Base-by-base conservation (phyloP, 306 rosid genomes). In the Citrullus mucosospermus region DNA sequence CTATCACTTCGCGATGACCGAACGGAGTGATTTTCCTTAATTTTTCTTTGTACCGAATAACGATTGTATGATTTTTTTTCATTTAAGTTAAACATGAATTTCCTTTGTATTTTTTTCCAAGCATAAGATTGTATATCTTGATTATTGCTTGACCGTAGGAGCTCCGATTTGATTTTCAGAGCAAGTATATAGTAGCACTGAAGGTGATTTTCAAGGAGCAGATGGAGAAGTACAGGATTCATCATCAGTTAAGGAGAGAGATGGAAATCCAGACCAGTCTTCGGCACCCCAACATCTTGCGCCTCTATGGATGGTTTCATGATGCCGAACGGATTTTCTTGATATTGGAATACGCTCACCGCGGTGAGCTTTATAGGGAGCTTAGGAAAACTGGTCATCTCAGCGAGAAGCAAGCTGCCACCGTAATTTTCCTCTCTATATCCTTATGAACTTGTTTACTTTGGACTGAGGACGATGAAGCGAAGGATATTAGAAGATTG, bases 301-400 rank as follows among this genome's bases (percentile, higher is more conserved):
- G 89, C 3, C 96, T 93, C 48, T 93, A 80, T 61, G 98, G 98
- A 28, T 93, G 98, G 98, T 93, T 93, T 66, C 90, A 93, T 77
- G 96, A 93, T 44, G 59, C 78, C 13, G 90, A 91, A n/a, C 91
- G 92, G 30, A 86, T 91, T 77, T 87, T 86, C 85, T 79, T 93
- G 86, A 93, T 93, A 50, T 94, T 93, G 74, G 98, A 91, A 82
- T 93, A 91, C 61, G 96, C 98, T 79, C 90, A 89, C 63, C 88
- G 91, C 54, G 98, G 97, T 8, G 98, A 93, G 85, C 91, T 93
- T 80, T 93, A 91, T 62, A 85, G 77, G 59, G 91, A 87, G 80
- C 86, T 91, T 6, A 83, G 88, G 65, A 86, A 83, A 56, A 82
- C 13, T 10, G 89, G 84, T 1, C 78, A 78, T 82, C 80, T 93